Evolutionary conservation across 1,284 basidiomycete genomes (phyloP), one percentile per base, ranked within the genome.

Genomic region (Macrocystidia cucumis): DNA sequence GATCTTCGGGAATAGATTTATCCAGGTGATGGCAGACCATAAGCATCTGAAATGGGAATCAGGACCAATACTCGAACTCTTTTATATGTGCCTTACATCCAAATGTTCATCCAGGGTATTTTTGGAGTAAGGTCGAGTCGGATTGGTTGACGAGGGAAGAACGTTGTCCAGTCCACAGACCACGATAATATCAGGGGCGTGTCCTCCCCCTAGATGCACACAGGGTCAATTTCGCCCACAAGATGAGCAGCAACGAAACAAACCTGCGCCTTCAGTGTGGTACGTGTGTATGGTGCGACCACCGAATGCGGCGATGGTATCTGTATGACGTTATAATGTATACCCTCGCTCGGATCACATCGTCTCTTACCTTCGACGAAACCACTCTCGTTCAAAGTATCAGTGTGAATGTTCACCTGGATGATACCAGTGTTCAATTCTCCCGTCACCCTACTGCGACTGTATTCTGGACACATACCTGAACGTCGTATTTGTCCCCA

Each of bases 21-120:
- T 92, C 88, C 30, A 95, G 74, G 54, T 93, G 91, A 56, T 95
- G 91, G 55, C 90, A 93, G 12, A 92, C 88, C 91, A 98, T 97
- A 23, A 97, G 70, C 93, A 97, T 97, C 90, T 92, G 18, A 25
- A 8, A 32, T 7, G 14, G n/a, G 11, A 27, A 23, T 31, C 25
- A 29, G 19, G 6, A 18, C 13, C 13, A 28, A 23, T 25, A 4
- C 20, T 12, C 8, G 32, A 18, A 27, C 23, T 30, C 23, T 20
- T 33, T 9, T 17, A 20, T 3, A 24, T 12, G 5, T 12, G 12
- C 57, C 82, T 49, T 50, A 93, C 91, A 52, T 98, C 96, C 16
- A 97, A 75, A 62, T 98, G 95, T 56, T 98, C 96, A 49, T 98
- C 93, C 3, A 98, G 66, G 0, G 96, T 99, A 55, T 98, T 98